Conservation (phyloP, 2,329 filamentous ascomycete species). For the Ophiosphaerella herpotricha region DNA sequence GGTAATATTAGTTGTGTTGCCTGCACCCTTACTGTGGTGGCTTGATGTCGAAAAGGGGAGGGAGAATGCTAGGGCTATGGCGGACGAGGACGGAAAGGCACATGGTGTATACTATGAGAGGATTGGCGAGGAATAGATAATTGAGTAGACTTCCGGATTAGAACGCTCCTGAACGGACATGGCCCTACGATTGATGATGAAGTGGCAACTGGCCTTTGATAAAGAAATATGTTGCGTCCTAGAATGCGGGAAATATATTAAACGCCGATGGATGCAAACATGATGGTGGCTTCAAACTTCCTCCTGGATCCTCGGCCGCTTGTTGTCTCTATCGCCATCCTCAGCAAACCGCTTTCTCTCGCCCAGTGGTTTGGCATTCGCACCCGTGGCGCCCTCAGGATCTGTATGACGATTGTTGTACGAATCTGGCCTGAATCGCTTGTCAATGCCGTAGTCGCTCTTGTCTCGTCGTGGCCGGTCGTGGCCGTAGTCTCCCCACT, state of each 20-base stretch:
- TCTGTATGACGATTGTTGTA: conserved; percentile 42
- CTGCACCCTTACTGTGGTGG: conserved; percentile 77
- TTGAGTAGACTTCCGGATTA: background rate
- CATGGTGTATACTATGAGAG: conserved; percentile 21
- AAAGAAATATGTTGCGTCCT: conserved; percentile 8
- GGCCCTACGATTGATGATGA: background rate
- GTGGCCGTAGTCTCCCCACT: conserved; percentile 73
- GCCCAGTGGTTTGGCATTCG: conserved; percentile 72
- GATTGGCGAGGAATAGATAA: conserved; percentile 15
- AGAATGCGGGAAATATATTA: conserved; percentile 5
- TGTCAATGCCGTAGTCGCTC: conserved; percentile 60
- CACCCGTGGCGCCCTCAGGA: conserved; percentile 62
- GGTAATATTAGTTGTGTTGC: conserved; percentile 74
- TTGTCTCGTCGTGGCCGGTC: conserved; percentile 44
- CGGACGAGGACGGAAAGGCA: conserved; percentile 14
- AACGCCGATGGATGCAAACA: conserved; percentile 15
- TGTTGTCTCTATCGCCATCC: conserved; percentile 49
- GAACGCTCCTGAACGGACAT: background rate
- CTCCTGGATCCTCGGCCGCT: conserved; percentile 50
- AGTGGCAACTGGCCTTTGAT: background rate
- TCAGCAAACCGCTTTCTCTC: conserved; percentile 57
- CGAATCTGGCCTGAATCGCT: conserved; percentile 69
- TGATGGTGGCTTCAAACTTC: conserved; percentile 14
- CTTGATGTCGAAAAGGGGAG: conserved; percentile 70
- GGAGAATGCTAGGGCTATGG: conserved; percentile 40